Evolutionary conservation across 129 eudicot genomes (phyloP), one percentile per base, ranked within the genome.

Genomic region (Glebionis coronaria): DNA sequence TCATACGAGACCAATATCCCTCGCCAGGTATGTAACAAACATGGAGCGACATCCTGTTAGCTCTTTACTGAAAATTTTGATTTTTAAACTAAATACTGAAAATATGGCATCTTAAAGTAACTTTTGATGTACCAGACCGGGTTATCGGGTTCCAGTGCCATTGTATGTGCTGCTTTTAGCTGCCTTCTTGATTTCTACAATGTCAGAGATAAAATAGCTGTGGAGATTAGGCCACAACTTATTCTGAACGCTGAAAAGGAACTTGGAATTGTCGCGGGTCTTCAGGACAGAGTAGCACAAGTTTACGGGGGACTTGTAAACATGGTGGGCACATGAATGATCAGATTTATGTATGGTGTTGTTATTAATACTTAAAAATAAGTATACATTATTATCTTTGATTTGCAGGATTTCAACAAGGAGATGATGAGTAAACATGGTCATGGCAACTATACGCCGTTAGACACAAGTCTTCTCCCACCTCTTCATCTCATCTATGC

Each of bases 231-330:
- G 79, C 99, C 99, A 31, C 87, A 84, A 50, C 95, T 94, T 79
- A 81, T 94, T 70, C 91, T 94, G 12, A 80, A 79, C 58, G 97
- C 99, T 8, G 99, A 94, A 81, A 89, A 84, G 67, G 99, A 94
- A 79, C 97, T 94, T 45, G 99, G 99, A 57, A 94, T 94, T 78
- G 90, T 89, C 78, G 99, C 99, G 52, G 99, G 99, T 75, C 82
- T 94, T 9, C 99, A 94, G 60, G 99, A 94, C 54, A 82, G 99
- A 76, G 99, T 94, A 47, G 99, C 99, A 46, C 99, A 94, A 78
- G 97, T 94, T 69, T 94, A 89, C 50, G 95, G 99, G 1, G 99
- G 99, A 44, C 82, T 94, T 38, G 95, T 94, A 40, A 84, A 84
- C 80, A 94, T 94, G 99, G 99, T 94, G 71, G 51, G 85, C 28